Evolutionary conservation across 176 grass and related monocot species (phyloP), one percentile per base, ranked within the genome.

Genomic region (Carex pumila): DNA sequence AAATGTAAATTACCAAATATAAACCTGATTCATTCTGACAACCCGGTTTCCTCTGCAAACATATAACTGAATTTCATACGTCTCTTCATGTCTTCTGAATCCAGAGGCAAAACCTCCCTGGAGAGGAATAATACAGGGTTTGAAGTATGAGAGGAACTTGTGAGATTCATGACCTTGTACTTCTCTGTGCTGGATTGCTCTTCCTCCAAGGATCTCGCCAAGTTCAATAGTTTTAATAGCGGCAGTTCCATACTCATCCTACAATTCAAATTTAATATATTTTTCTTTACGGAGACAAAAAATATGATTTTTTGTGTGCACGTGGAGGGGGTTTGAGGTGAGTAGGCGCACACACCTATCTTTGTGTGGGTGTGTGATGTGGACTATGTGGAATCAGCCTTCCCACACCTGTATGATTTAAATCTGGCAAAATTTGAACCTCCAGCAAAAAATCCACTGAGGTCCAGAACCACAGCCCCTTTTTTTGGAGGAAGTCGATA

Each of bases 191-290:
- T 87, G 78, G 68, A 81, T 71, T 64, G 78, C 47, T 39, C 77
- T 55, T 11, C 85, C 78, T 71, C 85, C 85, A 81, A 87, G 76
- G 32, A 72, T 54, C 6, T 79, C 63, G 31, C 59, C 85, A 25
- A 87, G 85, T 63, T 87, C 85, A 18, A 71, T 61, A 45, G 85
- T 71, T 62, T 87, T 87, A 22, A 87, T 87, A 10, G 85, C 85
- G 2, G 77, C 85, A 18, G 64, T 73, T 81, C 85, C 85, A 60
- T 57, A 79, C 69, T 87, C 85, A 87, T 87, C 85, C 85, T 87
- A 55, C 9, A 36, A 61, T 79, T 77, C 14, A 36, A 69, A 36
- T 15, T 14, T 17, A 39, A 69, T 18, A 32, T 17, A 7, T 69
- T 69, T 36, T 69, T 17, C 0, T 39, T 37, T 15, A 17, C 0